phyloP scores from a whole-genome alignment of 2,329 filamentous ascomycete genomes.

The Alternaria sp. region DNA sequence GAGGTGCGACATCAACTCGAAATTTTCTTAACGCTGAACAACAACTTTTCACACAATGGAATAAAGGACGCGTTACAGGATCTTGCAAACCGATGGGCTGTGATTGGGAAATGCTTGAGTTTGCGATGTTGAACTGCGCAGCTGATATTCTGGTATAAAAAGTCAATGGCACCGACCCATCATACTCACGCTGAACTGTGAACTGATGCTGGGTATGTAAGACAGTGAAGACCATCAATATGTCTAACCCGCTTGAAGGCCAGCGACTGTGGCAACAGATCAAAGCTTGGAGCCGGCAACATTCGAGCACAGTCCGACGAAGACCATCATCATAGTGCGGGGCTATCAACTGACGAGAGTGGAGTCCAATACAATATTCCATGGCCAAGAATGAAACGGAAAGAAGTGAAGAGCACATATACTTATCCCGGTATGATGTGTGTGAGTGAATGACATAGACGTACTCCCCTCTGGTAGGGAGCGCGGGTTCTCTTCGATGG shows the following conservation, averaged over 20 bases:
- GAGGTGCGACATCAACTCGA: not conserved
- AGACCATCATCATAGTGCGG: not conserved
- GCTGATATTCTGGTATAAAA: not conserved
- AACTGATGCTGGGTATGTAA: not conserved
- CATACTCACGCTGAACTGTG: not conserved
- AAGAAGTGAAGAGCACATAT: not conserved
- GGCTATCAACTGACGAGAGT: not conserved
- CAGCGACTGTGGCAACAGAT: not conserved
- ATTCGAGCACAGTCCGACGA: not conserved
- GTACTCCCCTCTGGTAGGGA: not conserved
- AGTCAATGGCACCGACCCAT: not conserved
- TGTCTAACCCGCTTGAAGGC: not conserved
- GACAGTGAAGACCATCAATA: not conserved
- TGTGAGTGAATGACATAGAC: not conserved
- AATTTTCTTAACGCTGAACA: not conserved
- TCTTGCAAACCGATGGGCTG: not conserved
- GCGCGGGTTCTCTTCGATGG: conserved; percentile 3
- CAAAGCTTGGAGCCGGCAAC: not conserved
- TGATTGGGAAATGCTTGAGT: not conserved
- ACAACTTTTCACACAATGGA: not conserved
- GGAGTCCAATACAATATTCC: not conserved
- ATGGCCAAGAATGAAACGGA: not conserved
- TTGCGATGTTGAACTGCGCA: not conserved
- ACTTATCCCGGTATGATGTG: not conserved
- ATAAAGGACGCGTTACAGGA: not conserved